Evolutionary conservation across 2,329 filamentous ascomycete species (phyloP), one percentile per base, ranked within the genome.

Genomic region (Aureobasidium melanogenum): DNA sequence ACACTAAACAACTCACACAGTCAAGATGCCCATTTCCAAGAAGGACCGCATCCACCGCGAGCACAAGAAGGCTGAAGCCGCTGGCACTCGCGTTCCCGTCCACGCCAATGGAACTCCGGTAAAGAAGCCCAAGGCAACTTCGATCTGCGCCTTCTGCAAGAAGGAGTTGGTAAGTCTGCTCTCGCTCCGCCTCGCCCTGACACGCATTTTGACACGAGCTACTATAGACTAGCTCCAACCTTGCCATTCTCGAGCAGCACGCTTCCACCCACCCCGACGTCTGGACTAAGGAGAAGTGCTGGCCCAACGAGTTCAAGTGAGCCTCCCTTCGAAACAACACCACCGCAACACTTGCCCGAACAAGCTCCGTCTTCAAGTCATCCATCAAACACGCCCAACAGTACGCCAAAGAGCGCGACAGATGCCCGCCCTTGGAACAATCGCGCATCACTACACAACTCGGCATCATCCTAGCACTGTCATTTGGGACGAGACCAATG

Each of bases 281-380:
- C 63, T 82, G 80, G 81, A 71, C 80, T 0, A 83, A 82, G 75
- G 80, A 83, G 74, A 82, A 82, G 75, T 83, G 81, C 74, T 83
- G 79, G 77, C 81, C 81, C 2, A 79, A 78, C 56, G 78, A 80
- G 54, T 80, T 79, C 64, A 55, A 56, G 38, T 60, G 24, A 60
- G 26, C 52, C 12, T n/a, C 22, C 14, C n/a, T 15, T n/a, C 15
- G 17, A n/a, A n/a, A 26, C 24, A 8, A 38, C 19, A 51, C 10
- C 12, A 51, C 19, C 30, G 26, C 47, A 24, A 2, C 48, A 8
- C 32, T 38, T 22, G 30, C 32, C 32, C 32, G 12, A 51, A 50
- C 19, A 17, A 24, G 24, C 28, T 28, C 30, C 24, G n/a, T n/a
- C 12, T 17, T 24, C 24, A 15, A 50, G 2, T 6, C 26, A 32